Percentiles rank a stretch among this genome's conserved stretches.
phyloP scores from a whole-genome alignment of 352 stramenopile species.

The Thalassiosira ordinaria region DNA sequence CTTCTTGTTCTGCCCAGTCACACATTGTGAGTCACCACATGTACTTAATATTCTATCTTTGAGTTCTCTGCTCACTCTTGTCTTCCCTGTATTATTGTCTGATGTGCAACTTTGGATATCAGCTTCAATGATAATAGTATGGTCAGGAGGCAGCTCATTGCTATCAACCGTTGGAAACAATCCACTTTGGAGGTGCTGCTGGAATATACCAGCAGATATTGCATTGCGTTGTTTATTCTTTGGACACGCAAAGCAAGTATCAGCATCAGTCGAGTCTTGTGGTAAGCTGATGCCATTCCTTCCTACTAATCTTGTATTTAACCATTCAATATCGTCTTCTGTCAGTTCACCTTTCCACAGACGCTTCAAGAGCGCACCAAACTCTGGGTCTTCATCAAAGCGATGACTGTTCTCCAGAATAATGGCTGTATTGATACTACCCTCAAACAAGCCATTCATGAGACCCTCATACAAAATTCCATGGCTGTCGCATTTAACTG shows the following conservation, averaged over 20 bases:
- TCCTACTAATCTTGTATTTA: slow-evolving; percentile 25
- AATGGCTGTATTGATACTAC: slow-evolving; percentile 27
- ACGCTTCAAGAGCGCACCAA: slow-evolving; percentile 4
- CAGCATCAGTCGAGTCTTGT: not conserved
- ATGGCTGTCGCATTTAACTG: slow-evolving; percentile 3
- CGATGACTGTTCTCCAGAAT: slow-evolving; percentile 31
- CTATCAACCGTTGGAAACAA: slow-evolving; percentile 8
- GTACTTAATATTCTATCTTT: slow-evolving; percentile 21
- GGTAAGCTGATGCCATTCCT: slow-evolving; percentile 21
- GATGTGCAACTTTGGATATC: not conserved
- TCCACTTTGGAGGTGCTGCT: not conserved
- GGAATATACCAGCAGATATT: slow-evolving; percentile 8
- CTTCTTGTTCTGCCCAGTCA: not conserved
- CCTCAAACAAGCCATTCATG: slow-evolving; percentile 21
- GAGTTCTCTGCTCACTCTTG: not conserved
- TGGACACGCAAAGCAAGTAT: slow-evolving; percentile 17
- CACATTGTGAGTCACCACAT: slow-evolving; percentile 18
- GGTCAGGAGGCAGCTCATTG: not conserved
- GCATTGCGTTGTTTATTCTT: slow-evolving; percentile 22
- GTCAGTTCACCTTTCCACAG: slow-evolving; percentile 4
- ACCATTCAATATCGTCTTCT: slow-evolving; percentile 10
- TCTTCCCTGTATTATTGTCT: not conserved
- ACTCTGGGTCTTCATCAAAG: slow-evolving; percentile 38
- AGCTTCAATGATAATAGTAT: slow-evolving; percentile 13
- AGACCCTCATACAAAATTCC: slow-evolving; percentile 16